Conservation (phyloP, 2,329 filamentous ascomycete genomes). For the Pestalotiopsis sp. region DNA sequence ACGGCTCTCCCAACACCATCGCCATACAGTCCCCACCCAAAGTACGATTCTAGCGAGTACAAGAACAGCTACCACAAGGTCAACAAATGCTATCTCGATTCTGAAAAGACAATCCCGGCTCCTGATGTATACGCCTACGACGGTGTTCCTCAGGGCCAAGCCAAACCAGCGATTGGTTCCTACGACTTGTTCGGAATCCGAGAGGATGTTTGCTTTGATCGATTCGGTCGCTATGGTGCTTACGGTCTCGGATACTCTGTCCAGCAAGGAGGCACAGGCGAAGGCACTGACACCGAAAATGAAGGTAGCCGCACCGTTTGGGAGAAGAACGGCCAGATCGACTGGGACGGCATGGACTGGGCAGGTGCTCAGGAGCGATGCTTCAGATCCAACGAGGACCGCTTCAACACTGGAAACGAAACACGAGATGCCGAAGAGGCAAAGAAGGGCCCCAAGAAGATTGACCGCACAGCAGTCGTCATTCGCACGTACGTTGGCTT, state of each 20-base stretch:
- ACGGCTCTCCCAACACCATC: conserved; percentile 45
- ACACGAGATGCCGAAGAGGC: conserved; percentile 29
- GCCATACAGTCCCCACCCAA: conserved; percentile 70
- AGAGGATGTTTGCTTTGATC: conserved; percentile 83
- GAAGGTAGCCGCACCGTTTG: conserved; percentile 66
- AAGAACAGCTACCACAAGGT: conserved; percentile 52
- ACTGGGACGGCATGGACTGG: conserved; percentile 60
- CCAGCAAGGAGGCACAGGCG: conserved; percentile 69
- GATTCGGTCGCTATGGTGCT: conserved; percentile 80
- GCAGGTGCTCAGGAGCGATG: conserved; percentile 54
- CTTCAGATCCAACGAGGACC: conserved; percentile 61
- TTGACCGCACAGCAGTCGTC: conserved; percentile 70
- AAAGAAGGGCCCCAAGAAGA: conserved; percentile 36
- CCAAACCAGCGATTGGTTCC: conserved; percentile 76
- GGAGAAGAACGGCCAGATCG: conserved; percentile 54
- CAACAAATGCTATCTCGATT: conserved; percentile 65
- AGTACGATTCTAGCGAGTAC: conserved; percentile 61
- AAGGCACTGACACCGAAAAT: conserved; percentile 72
- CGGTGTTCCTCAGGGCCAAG: conserved; percentile 75
- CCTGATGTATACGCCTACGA: conserved; percentile 69
- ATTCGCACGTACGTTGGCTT: conserved; percentile 82
- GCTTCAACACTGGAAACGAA: conserved; percentile 54
- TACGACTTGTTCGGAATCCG: conserved; percentile 73
- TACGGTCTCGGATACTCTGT: conserved; percentile 84
- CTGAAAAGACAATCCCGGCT: conserved; percentile 54